Evolutionary conservation across 495 filamentous ascomycete genomes (phyloP).

Genomic region (Hypoxylon subgilvum): DNA sequence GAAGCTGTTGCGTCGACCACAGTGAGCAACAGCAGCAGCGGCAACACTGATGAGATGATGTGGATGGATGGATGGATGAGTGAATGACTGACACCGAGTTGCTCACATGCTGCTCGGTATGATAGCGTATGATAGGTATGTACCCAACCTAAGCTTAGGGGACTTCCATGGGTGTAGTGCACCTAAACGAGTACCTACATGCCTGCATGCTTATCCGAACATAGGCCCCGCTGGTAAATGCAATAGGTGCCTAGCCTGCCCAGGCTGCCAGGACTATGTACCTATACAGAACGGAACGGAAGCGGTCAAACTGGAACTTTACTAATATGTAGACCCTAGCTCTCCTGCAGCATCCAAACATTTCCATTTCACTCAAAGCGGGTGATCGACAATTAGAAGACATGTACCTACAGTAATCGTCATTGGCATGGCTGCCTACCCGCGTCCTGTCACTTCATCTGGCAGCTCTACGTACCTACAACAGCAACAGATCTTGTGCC

Average conservation of each 20-base stretch:
- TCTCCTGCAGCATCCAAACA: conserved; percentile 4
- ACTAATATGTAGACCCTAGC: conserved; percentile 8
- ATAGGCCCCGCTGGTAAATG: conserved; percentile 2
- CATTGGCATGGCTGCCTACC: conserved; percentile 19
- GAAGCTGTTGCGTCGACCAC: conserved; percentile 13
- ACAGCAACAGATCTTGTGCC: conserved; percentile 20
- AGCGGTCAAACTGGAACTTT: conserved; percentile 35
- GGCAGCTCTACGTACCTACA: no score
- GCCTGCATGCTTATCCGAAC: conserved; percentile 34
- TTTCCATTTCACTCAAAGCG: conserved; percentile 14
- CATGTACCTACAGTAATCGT: neutral
- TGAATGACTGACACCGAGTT: conserved; percentile 9
- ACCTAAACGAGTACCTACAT: no score
- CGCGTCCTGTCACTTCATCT: no score
- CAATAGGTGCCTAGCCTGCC: no score
- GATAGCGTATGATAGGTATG: no score
- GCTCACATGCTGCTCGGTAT: conserved; percentile 33
- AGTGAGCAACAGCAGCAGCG: conserved; percentile 6
- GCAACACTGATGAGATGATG: conserved; percentile 14
- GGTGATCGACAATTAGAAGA: conserved; percentile 28
- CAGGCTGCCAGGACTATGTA: no score
- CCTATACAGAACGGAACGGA: no score
- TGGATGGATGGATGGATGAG: conserved; percentile 28
- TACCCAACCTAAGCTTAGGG: no score
- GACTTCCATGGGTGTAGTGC: no score